Conservation (phyloP, 2,329 filamentous ascomycete species). For the Nemania sp. region DNA sequence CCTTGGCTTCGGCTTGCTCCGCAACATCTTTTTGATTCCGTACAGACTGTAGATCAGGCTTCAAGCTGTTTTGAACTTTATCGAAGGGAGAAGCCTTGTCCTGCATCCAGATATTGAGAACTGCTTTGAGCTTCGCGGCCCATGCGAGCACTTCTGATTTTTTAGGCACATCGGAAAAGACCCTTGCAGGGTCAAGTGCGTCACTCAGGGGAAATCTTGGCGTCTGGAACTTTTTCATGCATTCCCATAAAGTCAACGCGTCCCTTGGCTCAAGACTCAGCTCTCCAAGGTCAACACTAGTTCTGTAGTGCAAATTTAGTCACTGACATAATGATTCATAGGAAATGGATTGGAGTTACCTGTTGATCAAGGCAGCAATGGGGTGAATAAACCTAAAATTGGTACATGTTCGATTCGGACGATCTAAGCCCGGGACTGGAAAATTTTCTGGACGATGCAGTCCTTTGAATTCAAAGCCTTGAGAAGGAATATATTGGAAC, state of each 20-base stretch:
- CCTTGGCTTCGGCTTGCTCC: neutral
- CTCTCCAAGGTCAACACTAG: conserved; percentile 67
- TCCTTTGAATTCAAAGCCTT: conserved; percentile 54
- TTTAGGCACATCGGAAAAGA: conserved; percentile 55
- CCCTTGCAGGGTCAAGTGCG: conserved; percentile 51
- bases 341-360: conserved; percentile 39
- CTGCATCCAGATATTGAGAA: conserved; percentile 64
- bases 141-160: conserved; percentile 70
- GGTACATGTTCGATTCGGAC: conserved; percentile 43
- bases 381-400: conserved; percentile 68
- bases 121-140: conserved; percentile 62
- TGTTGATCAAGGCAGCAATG: conserved; percentile 63
- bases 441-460: conserved; percentile 48
- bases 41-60: neutral
- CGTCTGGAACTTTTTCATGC: conserved; percentile 62
- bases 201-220: conserved; percentile 52
- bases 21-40: neutral
- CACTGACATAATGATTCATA: neutral
- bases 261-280: conserved; percentile 71
- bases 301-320: conserved; percentile 37
- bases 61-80: conserved; percentile 46
- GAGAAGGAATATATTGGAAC: conserved; percentile 63
- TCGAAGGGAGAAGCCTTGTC: conserved; percentile 50
- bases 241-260: conserved; percentile 66
- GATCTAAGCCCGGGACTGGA: conserved; percentile 51